Evolutionary conservation across 441 rosid species (phyloP).

Genomic region (Monsonia emarginata): DNA sequence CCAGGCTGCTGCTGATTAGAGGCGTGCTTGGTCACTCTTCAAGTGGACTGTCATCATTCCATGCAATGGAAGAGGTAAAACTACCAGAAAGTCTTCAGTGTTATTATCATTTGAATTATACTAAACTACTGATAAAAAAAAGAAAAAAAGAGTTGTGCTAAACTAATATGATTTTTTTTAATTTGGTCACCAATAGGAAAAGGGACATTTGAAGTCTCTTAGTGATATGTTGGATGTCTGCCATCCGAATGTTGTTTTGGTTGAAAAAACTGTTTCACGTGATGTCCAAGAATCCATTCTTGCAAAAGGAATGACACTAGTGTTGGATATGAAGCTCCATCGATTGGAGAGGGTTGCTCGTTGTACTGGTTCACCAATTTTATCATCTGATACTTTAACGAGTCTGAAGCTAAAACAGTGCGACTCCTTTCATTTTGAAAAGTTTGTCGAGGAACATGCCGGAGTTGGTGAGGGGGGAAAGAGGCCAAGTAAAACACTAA

Average conservation of each 20-base stretch:
- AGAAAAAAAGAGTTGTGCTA: too few relatives aligned
- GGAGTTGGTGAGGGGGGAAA: constrained; percentile 56
- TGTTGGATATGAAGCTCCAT: constrained; percentile 85
- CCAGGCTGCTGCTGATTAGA: constrained; percentile 58
- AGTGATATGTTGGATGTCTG: constrained; percentile 49
- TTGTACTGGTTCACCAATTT: constrained; percentile 69
- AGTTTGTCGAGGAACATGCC: constrained; percentile 70
- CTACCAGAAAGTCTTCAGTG: constrained; percentile 6
- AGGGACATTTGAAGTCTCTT: constrained; percentile 44
- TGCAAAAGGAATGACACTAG: constrained; percentile 61
- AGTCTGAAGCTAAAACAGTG: constrained; percentile 65
- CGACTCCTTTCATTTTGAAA: constrained; percentile 72
- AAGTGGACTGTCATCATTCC: constrained; percentile 63
- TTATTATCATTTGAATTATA: background rate
- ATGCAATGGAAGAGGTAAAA: constrained; percentile 60
- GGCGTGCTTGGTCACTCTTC: constrained; percentile 71
- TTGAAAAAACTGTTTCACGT: constrained; percentile 84
- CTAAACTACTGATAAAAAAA: constrained; percentile 20
- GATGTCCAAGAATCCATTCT: constrained; percentile 71
- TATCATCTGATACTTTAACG: constrained; percentile 42
- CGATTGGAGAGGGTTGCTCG: constrained; percentile 78
- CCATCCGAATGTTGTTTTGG: constrained; percentile 75
- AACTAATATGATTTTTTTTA: too few relatives aligned
- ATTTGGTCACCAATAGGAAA: constrained; percentile 43
- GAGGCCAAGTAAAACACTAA: constrained; percentile 70